Evolutionary conservation across 1,284 basidiomycete species (phyloP).

Genomic region (Melampsora americana): DNA sequence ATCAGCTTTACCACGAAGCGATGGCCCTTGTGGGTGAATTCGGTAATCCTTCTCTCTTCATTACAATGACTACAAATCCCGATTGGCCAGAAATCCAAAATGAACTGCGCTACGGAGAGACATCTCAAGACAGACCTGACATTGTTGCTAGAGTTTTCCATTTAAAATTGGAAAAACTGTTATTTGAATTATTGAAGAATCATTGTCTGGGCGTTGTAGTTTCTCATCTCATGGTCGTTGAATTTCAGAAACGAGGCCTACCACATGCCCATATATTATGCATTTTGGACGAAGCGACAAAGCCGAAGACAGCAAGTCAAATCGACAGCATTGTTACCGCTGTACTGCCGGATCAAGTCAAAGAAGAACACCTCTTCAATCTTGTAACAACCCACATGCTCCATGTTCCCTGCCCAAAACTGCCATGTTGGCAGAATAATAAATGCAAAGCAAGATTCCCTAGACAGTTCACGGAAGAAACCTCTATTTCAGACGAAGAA

Average conservation of each 20-base stretch:
- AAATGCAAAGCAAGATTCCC: not conserved
- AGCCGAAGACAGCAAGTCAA: not conserved
- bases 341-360: not conserved
- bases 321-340: slow-evolving; percentile 14
- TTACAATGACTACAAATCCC: slow-evolving; percentile 57
- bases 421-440: not conserved
- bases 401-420: not conserved
- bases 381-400: not conserved
- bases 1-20: slow-evolving; percentile 55
- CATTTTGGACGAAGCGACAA: not conserved
- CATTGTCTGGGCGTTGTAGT: not conserved
- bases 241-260: slow-evolving; percentile 21
- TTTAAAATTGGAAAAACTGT: not conserved
- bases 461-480: not conserved
- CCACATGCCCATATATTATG: slow-evolving; percentile 2
- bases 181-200: not conserved
- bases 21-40: slow-evolving; percentile 53
- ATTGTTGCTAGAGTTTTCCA: not conserved
- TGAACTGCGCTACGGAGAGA: not conserved
- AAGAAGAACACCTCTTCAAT: not conserved
- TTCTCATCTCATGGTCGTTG: not conserved
- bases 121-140: not conserved
- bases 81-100: slow-evolving; percentile 55
- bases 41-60: slow-evolving; percentile 55
- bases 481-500: not conserved